Evolutionary conservation across 345 rosid genomes (phyloP).

Genomic region (Dimocarpus longan): DNA sequence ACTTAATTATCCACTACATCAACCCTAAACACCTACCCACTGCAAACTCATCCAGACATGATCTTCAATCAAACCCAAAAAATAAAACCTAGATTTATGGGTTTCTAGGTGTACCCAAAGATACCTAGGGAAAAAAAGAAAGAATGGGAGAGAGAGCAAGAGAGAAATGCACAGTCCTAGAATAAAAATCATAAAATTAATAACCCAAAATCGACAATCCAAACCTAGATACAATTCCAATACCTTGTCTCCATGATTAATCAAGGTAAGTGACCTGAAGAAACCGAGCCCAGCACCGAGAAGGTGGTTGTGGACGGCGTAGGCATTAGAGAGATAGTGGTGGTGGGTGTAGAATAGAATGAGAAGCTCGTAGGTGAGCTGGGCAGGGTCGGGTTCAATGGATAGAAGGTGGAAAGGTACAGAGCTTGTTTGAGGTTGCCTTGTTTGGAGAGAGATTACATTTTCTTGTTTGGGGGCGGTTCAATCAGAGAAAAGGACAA

Average conservation of each 20-base stretch:
- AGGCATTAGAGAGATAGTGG: conserved; percentile 58
- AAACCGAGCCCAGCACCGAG: conserved; percentile 64
- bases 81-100: too few relatives aligned
- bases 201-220: too few relatives aligned
- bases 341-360: conserved; percentile 64
- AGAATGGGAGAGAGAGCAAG: too few relatives aligned
- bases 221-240: conserved; percentile 39
- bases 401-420: conserved; percentile 37
- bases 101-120: too few relatives aligned
- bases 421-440: conserved; percentile 81
- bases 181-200: too few relatives aligned
- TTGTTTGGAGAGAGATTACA: conserved; percentile 64
- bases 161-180: too few relatives aligned
- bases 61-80: too few relatives aligned
- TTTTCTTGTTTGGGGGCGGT: conserved; percentile 41
- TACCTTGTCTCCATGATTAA: conserved; percentile 73
- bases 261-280: conserved; percentile 74
- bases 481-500: conserved; percentile 22
- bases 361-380: conserved; percentile 80
- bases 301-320: conserved; percentile 65
- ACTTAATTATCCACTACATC: too few relatives aligned
- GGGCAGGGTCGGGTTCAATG: conserved; percentile 60
- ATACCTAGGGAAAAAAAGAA: too few relatives aligned
- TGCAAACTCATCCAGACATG: too few relatives aligned
- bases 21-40: too few relatives aligned